Conservation (phyloP, 139 green algal genomes). For the Tetradesmus lagerheimii region DNA sequence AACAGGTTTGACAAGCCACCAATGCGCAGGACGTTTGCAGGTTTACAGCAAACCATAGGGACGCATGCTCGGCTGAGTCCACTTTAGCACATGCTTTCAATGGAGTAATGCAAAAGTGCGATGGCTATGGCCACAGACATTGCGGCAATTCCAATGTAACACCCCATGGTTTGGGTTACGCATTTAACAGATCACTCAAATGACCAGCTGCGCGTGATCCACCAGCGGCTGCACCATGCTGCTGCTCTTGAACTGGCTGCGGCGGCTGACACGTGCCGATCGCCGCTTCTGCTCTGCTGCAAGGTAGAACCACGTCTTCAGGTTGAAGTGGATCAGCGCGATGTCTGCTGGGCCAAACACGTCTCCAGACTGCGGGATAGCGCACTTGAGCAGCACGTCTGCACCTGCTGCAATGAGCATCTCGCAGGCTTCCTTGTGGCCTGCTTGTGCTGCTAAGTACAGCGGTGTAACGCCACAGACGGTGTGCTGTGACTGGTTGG, state of each 20-base stretch:
- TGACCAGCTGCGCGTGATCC: not conserved
- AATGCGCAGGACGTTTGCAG: too few relatives aligned
- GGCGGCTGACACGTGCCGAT: not conserved
- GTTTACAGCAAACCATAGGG: too few relatives aligned
- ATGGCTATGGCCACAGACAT: too few relatives aligned
- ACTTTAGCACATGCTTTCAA: too few relatives aligned
- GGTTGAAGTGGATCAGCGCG: conserved; percentile 45
- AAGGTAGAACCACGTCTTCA: conserved; percentile 39
- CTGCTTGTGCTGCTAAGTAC: conserved; percentile 34
- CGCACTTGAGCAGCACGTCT: conserved; percentile 25
- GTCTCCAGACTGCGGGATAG: conserved; percentile 26
- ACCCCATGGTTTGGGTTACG: too few relatives aligned
- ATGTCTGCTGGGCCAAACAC: conserved; percentile 44
- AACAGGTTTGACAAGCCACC: too few relatives aligned
- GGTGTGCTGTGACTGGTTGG: conserved; percentile 8
- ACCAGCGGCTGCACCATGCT: conserved; percentile 15
- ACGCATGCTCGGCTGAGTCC: too few relatives aligned
- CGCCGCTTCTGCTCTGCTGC: conserved; percentile 16
- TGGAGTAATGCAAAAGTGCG: too few relatives aligned
- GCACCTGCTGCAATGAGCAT: conserved; percentile 2
- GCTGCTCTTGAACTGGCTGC: not conserved
- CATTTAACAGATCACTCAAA: too few relatives aligned
- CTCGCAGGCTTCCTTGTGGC: conserved; percentile 24
- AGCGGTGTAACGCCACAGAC: conserved; percentile 37
- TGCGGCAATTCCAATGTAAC: too few relatives aligned